Conservation (phyloP, 106 monocot species). For the Acanthochlamys bracteata region DNA sequence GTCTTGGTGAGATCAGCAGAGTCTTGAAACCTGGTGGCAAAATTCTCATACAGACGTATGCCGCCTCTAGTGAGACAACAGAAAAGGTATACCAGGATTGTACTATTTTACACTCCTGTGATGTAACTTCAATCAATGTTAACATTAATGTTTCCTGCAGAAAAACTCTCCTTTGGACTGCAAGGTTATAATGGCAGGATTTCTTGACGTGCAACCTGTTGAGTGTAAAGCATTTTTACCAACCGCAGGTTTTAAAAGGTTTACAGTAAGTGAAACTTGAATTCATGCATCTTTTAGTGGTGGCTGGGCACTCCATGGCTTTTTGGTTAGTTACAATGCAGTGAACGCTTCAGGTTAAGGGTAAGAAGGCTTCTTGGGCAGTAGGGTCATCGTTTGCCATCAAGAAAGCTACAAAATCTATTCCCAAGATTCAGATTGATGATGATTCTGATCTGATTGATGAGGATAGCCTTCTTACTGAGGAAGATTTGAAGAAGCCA, state of each 20-base stretch:
- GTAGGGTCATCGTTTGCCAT: constrained; percentile 65
- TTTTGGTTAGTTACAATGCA: neutral
- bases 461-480: constrained; percentile 84
- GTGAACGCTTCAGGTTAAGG: constrained; percentile 38
- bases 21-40: constrained; percentile 66
- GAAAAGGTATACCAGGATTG: constrained; percentile 24
- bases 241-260: constrained; percentile 6
- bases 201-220: constrained; percentile 44
- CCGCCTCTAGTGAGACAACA: constrained; percentile 6
- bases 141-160: constrained; percentile 15
- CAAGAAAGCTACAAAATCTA: constrained; percentile 31
- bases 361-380: constrained; percentile 72
- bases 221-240: constrained; percentile 23
- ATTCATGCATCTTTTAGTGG: neutral
- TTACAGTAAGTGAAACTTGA: constrained; percentile 35
- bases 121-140: neutral
- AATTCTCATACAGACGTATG: constrained; percentile 29
- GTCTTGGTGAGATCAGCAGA: constrained; percentile 54
- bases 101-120: neutral
- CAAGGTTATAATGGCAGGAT: constrained; percentile 57
- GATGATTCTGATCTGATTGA: constrained; percentile 88
- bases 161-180: constrained; percentile 26
- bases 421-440: constrained; percentile 71
- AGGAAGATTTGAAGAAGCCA: constrained; percentile 89
- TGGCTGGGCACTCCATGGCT: neutral